A percentile compares a stretch with the other conserved stretches of the same genome.
These are phyloP conservation scores for Neurospora tetrasperma DNA, from an alignment of 495 filamentous ascomycete species.

Conservation along the genomic window DNA sequence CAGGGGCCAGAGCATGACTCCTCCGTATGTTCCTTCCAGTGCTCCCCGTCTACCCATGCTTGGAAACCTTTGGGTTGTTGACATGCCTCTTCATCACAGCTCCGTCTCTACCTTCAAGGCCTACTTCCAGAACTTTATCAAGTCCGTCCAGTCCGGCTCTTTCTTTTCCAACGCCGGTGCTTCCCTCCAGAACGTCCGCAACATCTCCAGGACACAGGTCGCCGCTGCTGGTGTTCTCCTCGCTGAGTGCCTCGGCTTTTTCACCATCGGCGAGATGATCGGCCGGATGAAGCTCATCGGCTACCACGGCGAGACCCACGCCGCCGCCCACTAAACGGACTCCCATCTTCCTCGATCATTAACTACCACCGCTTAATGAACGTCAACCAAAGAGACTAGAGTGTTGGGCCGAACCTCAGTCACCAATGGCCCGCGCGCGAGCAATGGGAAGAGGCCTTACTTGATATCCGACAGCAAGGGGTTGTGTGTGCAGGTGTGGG, in stretches of 20 bases:
- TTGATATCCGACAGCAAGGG: neutral
- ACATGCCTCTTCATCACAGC: slow-evolving; percentile 36
- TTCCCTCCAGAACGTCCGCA: slow-evolving; percentile 55
- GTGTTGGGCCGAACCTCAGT: neutral
- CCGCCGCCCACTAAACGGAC: slow-evolving; percentile 40
- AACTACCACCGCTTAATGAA: neutral
- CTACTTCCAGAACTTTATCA: slow-evolving; percentile 68
- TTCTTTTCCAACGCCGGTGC: slow-evolving; percentile 30
- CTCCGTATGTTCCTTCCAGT: slow-evolving; percentile 60
- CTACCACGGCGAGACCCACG: slow-evolving; percentile 59
- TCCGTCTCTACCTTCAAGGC: slow-evolving; percentile 71
- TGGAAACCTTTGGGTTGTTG: slow-evolving; percentile 9
- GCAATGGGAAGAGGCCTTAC: neutral
- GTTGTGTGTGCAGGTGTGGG: neutral
- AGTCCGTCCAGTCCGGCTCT: slow-evolving; percentile 48
- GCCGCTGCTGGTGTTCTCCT: slow-evolving; percentile 59
- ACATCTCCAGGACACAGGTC: slow-evolving; percentile 57
- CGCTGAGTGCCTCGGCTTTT: slow-evolving; percentile 91
- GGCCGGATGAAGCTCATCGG: slow-evolving; percentile 88
- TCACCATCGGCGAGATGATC: slow-evolving; percentile 95
- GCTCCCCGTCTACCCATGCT: neutral
- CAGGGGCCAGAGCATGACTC: slow-evolving; percentile 80
- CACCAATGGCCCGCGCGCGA: neutral
- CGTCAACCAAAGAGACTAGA: neutral
- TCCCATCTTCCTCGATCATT: neutral